phyloP scores from a whole-genome alignment of 2,329 filamentous ascomycete species.

The Trichophyton simii region DNA sequence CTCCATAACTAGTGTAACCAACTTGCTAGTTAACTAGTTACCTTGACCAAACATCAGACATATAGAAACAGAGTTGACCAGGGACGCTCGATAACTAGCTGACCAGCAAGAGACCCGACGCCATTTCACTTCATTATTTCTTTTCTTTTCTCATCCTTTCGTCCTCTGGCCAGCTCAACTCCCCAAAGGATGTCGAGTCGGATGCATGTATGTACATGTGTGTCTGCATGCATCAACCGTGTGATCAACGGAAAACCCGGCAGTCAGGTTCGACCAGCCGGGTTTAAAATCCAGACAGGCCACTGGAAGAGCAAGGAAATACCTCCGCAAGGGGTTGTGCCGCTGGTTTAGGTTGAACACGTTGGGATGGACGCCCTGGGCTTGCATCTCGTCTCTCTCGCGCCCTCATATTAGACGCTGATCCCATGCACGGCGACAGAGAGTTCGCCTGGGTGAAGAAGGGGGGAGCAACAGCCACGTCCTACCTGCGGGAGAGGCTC shows the following conservation, averaged over 20 bases:
- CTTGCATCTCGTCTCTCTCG: background rate
- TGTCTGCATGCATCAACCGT: background rate
- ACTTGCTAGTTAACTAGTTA: no score
- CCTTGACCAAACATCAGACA: no score
- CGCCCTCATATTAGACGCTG: background rate
- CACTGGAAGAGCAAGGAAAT: background rate
- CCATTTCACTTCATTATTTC: no score
- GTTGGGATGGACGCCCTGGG: background rate
- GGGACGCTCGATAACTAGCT: no score
- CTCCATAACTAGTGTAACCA: no score
- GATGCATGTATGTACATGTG: no score
- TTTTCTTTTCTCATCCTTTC: no score
- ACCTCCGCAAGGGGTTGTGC: background rate
- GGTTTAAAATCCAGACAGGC: background rate
- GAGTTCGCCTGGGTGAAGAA: background rate
- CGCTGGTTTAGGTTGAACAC: background rate
- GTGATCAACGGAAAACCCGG: background rate
- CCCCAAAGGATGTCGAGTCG: no score
- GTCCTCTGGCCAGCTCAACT: no score
- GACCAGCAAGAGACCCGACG: no score
- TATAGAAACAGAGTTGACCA: no score
- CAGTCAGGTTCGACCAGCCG: background rate
- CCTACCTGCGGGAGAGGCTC: background rate
- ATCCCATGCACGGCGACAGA: background rate
- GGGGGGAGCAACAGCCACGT: background rate